These are phyloP conservation scores for Begonia fuchsioides DNA, from an alignment of 306 rosid genomes.

Conservation along the genomic window DNA sequence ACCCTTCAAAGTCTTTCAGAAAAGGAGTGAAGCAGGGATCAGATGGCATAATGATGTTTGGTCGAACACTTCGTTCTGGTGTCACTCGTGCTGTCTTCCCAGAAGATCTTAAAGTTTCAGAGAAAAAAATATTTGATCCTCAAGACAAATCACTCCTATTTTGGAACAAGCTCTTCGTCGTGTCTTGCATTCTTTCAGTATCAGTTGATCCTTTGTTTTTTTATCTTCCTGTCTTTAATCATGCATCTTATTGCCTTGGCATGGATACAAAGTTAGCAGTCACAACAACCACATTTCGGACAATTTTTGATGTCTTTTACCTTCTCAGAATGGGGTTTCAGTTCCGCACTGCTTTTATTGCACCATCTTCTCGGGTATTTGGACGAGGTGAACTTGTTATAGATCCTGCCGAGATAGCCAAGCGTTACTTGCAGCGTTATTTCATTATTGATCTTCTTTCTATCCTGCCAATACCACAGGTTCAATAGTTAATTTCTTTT, in stretches of 20 bases:
- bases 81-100: conserved; percentile 55
- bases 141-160: conserved; percentile 59
- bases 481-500: conserved; percentile 19
- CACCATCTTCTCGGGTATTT: conserved; percentile 83
- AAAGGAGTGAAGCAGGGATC: conserved; percentile 28
- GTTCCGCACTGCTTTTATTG: conserved; percentile 75
- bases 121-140: too few relatives aligned
- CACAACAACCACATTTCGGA: conserved; percentile 28
- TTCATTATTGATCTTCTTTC: conserved; percentile 59
- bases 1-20: conserved; percentile 36
- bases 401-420: conserved; percentile 62
- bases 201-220: conserved; percentile 81
- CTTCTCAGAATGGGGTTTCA: conserved; percentile 59
- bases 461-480: conserved; percentile 83
- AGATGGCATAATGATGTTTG: conserved; percentile 59
- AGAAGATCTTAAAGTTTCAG: too few relatives aligned
- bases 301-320: conserved; percentile 43
- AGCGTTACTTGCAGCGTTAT: conserved; percentile 54
- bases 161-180: conserved; percentile 79
- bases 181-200: conserved; percentile 59
- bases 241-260: conserved; percentile 45
- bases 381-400: conserved; percentile 97
- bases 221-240: conserved; percentile 69
- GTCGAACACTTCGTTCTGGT: conserved; percentile 48
- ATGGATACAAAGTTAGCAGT: conserved; percentile 46